A percentile compares a stretch with the other conserved stretches of the same genome.
Conservation (phyloP, 2,329 filamentous ascomycete genomes). For the Aspergillus cejpii region DNA sequence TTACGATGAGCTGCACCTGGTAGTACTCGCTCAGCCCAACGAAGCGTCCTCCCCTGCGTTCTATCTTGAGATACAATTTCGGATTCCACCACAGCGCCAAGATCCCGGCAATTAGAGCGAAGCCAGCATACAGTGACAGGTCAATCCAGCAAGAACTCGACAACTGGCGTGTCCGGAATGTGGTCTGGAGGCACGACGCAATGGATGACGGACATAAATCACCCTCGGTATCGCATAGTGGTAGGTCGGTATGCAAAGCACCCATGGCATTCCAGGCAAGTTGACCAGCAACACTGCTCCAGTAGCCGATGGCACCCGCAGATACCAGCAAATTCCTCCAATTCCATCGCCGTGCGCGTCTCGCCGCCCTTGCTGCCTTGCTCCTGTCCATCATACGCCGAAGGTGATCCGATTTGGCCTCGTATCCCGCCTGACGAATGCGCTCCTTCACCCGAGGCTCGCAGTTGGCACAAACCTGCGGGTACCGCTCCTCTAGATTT, state of each 20-base stretch:
- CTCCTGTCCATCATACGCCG: slow-evolving; percentile 66
- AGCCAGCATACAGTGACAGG: slow-evolving; percentile 30
- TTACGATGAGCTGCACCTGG: slow-evolving; percentile 41
- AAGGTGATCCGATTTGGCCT: slow-evolving; percentile 74
- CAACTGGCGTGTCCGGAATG: slow-evolving; percentile 16
- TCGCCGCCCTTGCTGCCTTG: slow-evolving; percentile 30
- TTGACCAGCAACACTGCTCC: slow-evolving; percentile 40
- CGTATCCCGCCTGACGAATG: slow-evolving; percentile 67
- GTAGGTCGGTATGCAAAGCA: slow-evolving; percentile 21
- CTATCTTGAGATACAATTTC: slow-evolving; percentile 40
- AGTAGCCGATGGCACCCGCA: slow-evolving; percentile 40
- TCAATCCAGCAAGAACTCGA: slow-evolving; percentile 26
- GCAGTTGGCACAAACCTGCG: slow-evolving; percentile 78
- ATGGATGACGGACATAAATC: slow-evolving; percentile 15
- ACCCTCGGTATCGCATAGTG: slow-evolving; percentile 10
- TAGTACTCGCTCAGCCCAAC: slow-evolving; percentile 43
- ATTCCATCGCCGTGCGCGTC: slow-evolving; percentile 32
- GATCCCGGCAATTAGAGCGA: slow-evolving; percentile 39
- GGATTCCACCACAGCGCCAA: slow-evolving; percentile 48
- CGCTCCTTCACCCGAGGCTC: slow-evolving; percentile 64
- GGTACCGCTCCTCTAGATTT: slow-evolving; percentile 73
- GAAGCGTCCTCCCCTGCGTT: slow-evolving; percentile 38
- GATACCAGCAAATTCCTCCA: slow-evolving; percentile 42
- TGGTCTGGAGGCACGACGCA: slow-evolving; percentile 18
- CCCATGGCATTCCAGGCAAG: slow-evolving; percentile 38